Evolutionary conservation across 305 asterid species (phyloP).

Genomic region (Fraxinus angustifolia): DNA sequence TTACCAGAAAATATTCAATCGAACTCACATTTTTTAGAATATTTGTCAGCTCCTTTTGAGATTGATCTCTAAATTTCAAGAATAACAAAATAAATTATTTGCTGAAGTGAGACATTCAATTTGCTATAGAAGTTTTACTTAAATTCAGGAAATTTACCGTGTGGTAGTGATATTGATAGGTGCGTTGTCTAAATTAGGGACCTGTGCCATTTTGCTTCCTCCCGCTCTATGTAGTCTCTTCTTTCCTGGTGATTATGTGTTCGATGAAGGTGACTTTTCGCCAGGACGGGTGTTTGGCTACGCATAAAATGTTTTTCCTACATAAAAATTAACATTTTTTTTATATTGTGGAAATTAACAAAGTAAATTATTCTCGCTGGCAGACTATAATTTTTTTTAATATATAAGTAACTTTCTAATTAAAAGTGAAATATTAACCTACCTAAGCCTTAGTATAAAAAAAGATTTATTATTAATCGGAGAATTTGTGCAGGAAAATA

Average conservation of each 20-base stretch:
- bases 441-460: too few relatives aligned
- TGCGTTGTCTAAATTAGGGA: slow-evolving; percentile 83
- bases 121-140: neutral
- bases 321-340: neutral
- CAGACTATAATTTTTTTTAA: too few relatives aligned
- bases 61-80: slow-evolving; percentile 55
- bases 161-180: slow-evolving; percentile 70
- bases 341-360: neutral
- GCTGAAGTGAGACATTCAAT: neutral
- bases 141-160: slow-evolving; percentile 40
- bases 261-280: neutral
- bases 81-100: slow-evolving; percentile 6
- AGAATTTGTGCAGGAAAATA: too few relatives aligned
- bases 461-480: too few relatives aligned
- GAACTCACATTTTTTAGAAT: slow-evolving; percentile 71
- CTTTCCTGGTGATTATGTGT: neutral
- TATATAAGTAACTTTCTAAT: too few relatives aligned
- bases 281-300: neutral
- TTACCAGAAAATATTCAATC: neutral
- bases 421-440: too few relatives aligned
- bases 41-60: slow-evolving; percentile 65
- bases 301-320: neutral
- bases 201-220: slow-evolving; percentile 63
- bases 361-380: neutral
- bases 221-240: slow-evolving; percentile 16